phyloP scores from a whole-genome alignment of 78 protist genomes.

The Corallochytrium limacisporum region DNA sequence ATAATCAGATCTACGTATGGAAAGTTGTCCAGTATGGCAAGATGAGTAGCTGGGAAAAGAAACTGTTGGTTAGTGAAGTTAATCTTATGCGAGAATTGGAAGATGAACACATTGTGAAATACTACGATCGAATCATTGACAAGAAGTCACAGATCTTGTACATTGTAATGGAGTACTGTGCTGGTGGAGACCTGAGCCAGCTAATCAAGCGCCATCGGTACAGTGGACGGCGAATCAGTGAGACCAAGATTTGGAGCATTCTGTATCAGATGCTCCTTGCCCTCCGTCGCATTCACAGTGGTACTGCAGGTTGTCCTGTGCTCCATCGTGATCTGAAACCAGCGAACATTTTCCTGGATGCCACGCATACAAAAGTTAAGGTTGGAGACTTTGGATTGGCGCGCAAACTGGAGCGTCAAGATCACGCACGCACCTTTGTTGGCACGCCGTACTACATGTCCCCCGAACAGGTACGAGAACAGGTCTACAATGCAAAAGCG shows the following conservation, averaged over 20 bases:
- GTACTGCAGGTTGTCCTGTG: slow-evolving; percentile 36
- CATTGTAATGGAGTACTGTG: slow-evolving; percentile 80
- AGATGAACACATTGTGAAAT: slow-evolving; percentile 78
- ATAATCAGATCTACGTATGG: slow-evolving; percentile 55
- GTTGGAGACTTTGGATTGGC: slow-evolving; percentile 88
- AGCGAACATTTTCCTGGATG: slow-evolving; percentile 57
- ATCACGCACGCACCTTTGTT: slow-evolving; percentile 61
- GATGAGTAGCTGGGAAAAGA: slow-evolving; percentile 72
- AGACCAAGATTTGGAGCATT: slow-evolving; percentile 56
- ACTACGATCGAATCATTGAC: slow-evolving; percentile 63
- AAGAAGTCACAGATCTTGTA: slow-evolving; percentile 28
- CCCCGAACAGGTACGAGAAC: slow-evolving; percentile 42
- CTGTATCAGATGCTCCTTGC: slow-evolving; percentile 49
- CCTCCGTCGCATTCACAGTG: slow-evolving; percentile 43
- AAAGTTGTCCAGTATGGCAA: slow-evolving; percentile 58
- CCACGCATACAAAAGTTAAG: slow-evolving; percentile 33
- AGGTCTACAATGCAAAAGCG: slow-evolving; percentile 26
- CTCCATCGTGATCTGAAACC: slow-evolving; percentile 82
- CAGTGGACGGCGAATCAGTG: slow-evolving; percentile 32
- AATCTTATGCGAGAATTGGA: slow-evolving; percentile 53
- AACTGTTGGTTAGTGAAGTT: slow-evolving; percentile 65
- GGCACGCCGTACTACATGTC: slow-evolving; percentile 83
- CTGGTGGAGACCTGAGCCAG: slow-evolving; percentile 77
- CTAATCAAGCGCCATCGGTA: slow-evolving; percentile 38
- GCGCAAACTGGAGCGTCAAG: slow-evolving; percentile 31